Evolutionary conservation across 139 green algal genomes (phyloP), one percentile per base, ranked within the genome.

Genomic region (Eudorina sp.): DNA sequence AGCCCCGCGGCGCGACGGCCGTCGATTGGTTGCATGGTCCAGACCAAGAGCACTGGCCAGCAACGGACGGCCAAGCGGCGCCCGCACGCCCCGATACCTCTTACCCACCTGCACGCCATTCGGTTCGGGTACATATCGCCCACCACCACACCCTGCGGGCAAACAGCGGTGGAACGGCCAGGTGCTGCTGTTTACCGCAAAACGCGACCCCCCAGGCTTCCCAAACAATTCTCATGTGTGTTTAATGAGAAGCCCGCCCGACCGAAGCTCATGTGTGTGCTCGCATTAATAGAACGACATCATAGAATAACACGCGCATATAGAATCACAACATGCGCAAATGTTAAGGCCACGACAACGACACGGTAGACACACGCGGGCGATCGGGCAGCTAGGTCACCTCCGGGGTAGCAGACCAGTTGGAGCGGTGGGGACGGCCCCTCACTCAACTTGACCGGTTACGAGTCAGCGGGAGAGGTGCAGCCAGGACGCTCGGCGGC

Each of bases 51-150:
- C n/a, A n/a, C n/a, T n/a, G 21, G 4, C 9, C 31, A 29, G 2
- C 14, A 6, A 38, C n/a, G n/a, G 31, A 51, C 36, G 23, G n/a
- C 68, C 40, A 46, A 76, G 55, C 29, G 27, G 27, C 55, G 5
- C 8, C 55, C 55, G 7, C 7, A 23, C 29, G 27, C 7, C 55
- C 29, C 23, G 27, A 23, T 11, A 23, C 29, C 5, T 66, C 29
- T 66, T 25, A 66, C 55, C 5, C 55, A 86, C 80, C 97, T 92
- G 95, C 97, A 99, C 90, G 98, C 93, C 83, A 99, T 94, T 11
- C 97, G 92, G 90, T 99, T 96, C 88, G 95, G 94, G 96, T 96
- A 99, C 73, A 80, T 95, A 68, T 98, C 95, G 2, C 97, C 97
- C 45, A 99, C 97, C 40, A 89, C 69, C 41, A 99, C 92, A 18